These are phyloP conservation scores for Saccharomycopsis hybrid DNA, from an alignment of 1,139 yeast genomes.

Conservation along the genomic window DNA sequence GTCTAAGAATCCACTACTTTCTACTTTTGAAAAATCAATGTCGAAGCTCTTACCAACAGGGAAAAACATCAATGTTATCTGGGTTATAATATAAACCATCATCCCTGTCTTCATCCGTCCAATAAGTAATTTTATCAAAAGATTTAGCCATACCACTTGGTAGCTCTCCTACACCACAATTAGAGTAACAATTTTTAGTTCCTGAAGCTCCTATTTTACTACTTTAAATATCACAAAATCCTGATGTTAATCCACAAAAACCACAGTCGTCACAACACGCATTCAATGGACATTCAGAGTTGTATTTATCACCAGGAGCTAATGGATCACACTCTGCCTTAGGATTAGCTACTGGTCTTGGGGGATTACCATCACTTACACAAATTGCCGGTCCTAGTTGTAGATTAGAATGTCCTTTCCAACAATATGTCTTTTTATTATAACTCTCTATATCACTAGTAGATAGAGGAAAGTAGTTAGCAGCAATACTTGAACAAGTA, in stretches of 20 bases:
- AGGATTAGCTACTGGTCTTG: constrained; percentile 4
- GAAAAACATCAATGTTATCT: background rate
- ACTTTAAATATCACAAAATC: constrained; percentile 1
- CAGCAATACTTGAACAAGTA: constrained; percentile 8
- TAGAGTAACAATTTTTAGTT: constrained; percentile 5
- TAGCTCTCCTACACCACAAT: constrained; percentile 4
- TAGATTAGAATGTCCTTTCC: constrained; percentile 3
- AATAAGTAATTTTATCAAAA: background rate
- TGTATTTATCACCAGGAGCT: constrained; percentile 8
- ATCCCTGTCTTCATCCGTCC: background rate
- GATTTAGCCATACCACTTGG: background rate
- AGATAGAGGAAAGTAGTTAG: constrained; percentile 6
- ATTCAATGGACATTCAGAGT: constrained; percentile 6
- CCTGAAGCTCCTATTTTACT: constrained; percentile 7
- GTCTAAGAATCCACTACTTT: background rate
- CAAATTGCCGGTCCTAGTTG: constrained; percentile 3
- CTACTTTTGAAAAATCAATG: background rate
- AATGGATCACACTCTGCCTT: constrained; percentile 7
- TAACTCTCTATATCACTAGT: constrained; percentile 5
- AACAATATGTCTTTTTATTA: constrained; percentile 5
- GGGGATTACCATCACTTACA: constrained; percentile 7
- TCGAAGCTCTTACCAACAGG: background rate
- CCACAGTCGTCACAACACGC: constrained; percentile 6
- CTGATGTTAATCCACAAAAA: constrained; percentile 3
- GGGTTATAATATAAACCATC: constrained; percentile 1